These are phyloP conservation scores for Hymenoscyphus infarciens DNA, from an alignment of 2,329 filamentous ascomycete species.

Conservation along the genomic window DNA sequence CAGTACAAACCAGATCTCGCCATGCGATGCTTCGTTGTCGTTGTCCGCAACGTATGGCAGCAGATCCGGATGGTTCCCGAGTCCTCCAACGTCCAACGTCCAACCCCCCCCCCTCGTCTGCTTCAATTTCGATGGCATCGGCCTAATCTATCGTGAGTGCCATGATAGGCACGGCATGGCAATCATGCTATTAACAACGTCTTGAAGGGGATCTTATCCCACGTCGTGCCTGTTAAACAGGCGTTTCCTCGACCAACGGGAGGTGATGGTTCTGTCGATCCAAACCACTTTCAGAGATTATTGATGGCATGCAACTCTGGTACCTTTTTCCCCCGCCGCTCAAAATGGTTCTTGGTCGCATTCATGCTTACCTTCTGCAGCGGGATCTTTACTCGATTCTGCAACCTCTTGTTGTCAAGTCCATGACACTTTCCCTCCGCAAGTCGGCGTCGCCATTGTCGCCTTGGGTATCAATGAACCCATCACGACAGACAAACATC, in stretches of 20 bases:
- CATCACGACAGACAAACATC: background rate
- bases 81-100: constrained; percentile 8
- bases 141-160: constrained; percentile 5
- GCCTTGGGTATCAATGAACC: constrained; percentile 8
- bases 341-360: background rate
- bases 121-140: constrained; percentile 7
- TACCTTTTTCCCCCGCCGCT: constrained; percentile 8
- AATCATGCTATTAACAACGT: constrained; percentile 2
- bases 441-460: background rate
- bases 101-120: background rate
- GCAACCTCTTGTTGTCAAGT: constrained; percentile 8
- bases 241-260: constrained; percentile 23
- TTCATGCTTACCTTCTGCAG: background rate
- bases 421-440: background rate
- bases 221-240: constrained; percentile 13
- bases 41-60: constrained; percentile 5
- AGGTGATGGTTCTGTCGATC: constrained; percentile 14
- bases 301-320: constrained; percentile 8
- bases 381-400: background rate
- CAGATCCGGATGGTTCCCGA: constrained; percentile 6
- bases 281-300: constrained; percentile 18
- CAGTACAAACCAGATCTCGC: background rate
- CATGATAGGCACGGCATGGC: constrained; percentile 10
- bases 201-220: constrained; percentile 3
- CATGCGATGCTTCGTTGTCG: constrained; percentile 12